phyloP scores from a whole-genome alignment of 306 rosid genomes.

The Boehmeria nivea region DNA sequence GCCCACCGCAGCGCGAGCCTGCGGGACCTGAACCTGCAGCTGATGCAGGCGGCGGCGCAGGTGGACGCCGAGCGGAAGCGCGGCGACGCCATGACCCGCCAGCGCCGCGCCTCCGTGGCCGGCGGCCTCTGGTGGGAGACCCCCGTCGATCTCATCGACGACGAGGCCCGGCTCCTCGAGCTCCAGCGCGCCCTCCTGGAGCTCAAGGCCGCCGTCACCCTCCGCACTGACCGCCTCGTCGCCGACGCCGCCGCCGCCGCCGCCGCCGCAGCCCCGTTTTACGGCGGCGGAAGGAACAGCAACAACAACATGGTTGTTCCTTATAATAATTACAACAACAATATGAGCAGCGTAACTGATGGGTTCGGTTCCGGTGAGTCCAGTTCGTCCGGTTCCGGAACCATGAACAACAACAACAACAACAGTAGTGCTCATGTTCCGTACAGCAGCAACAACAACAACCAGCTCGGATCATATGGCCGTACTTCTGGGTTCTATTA shows the following conservation, averaged over 20 bases:
- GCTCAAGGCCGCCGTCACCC: not conserved
- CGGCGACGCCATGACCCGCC: not conserved
- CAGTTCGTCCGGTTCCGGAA: too few relatives aligned
- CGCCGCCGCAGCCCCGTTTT: not conserved
- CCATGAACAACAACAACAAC: too few relatives aligned
- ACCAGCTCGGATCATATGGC: too few relatives aligned
- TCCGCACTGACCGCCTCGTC: not conserved
- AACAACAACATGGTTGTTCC: too few relatives aligned
- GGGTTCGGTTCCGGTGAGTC: too few relatives aligned
- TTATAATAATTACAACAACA: too few relatives aligned
- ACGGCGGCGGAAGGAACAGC: too few relatives aligned
- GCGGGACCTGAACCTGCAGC: constrained; percentile 6
- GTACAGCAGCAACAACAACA: too few relatives aligned
- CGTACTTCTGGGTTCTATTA: too few relatives aligned
- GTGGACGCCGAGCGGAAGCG: constrained; percentile 17
- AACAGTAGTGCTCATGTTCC: too few relatives aligned
- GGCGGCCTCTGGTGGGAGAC: constrained; percentile 3
- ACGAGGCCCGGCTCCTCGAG: constrained; percentile 2
- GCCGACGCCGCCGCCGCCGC: not conserved
- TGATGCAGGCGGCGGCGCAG: not conserved
- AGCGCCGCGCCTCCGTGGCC: not conserved
- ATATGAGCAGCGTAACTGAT: too few relatives aligned
- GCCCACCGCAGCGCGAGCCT: constrained; percentile 9
- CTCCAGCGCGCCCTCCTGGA: constrained; percentile 5
- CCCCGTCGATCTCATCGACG: constrained; percentile 1